These are phyloP conservation scores for Termitomyces sp. DNA, from an alignment of 768 basidiomycete species.

Conservation along the genomic window DNA sequence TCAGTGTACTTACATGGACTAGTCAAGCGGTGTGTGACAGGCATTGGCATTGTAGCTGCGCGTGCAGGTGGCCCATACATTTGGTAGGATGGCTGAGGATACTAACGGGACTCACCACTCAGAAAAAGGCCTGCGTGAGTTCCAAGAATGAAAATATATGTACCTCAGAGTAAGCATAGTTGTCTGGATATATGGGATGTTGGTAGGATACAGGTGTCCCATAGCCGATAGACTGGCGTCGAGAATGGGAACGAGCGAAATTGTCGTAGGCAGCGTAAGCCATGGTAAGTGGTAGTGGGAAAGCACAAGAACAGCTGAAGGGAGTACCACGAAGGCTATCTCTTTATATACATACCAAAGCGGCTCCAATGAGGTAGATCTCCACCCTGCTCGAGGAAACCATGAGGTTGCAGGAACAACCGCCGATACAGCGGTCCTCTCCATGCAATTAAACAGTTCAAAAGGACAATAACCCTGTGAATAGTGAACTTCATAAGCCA, in stretches of 20 bases:
- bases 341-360: conserved; percentile 16
- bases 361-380: conserved; percentile 13
- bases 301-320: conserved; percentile 1
- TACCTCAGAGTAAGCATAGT: conserved; percentile 31
- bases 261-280: conserved; percentile 25
- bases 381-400: conserved; percentile 7
- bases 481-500: not conserved
- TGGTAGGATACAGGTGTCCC: conserved; percentile 26
- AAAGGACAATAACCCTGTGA: not conserved
- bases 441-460: not conserved
- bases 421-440: not conserved
- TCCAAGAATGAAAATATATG: not conserved
- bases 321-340: not conserved
- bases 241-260: conserved; percentile 28
- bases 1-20: conserved; percentile 32
- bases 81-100: conserved; percentile 43
- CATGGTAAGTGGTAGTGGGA: conserved; percentile 8
- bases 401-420: conserved; percentile 15
- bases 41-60: conserved; percentile 30
- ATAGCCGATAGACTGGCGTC: conserved; percentile 38
- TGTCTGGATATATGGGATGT: conserved; percentile 38
- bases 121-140: not conserved
- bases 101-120: conserved; percentile 22
- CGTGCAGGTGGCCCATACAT: conserved; percentile 36
- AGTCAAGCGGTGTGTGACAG: conserved; percentile 32